Base-by-base conservation (phyloP, 306 rosid species). In the Pyrus communis region DNA sequence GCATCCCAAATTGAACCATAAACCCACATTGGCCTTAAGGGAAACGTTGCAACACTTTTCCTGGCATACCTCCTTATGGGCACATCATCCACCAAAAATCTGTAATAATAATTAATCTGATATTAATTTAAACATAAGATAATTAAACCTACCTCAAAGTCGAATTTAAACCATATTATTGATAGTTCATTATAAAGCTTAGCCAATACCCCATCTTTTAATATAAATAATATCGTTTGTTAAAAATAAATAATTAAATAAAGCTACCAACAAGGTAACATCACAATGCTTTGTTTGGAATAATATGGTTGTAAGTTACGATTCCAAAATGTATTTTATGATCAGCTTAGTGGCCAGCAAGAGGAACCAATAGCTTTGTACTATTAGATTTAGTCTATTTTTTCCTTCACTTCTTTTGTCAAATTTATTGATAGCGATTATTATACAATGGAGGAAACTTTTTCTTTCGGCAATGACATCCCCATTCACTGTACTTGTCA, bases 1-100 rank as follows among this genome's bases (percentile, higher is more conserved):
- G 99, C 99, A 74, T 95, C 99, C 97, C 99, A 95, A 63, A 95
- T 95, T 62, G 99, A 95, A 33, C 99, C 99, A 75, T 95, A 92
- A 0, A 92, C 66, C 99, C 99, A 95, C 97, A 95, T 92, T 85
- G 99, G 99, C 61, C 97, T 83, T 1, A 90, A 73, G 9, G 99
- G 99, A 81, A 90, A 95, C 52, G 97, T 89, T 27, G 82, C 74
- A 4, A 1, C 88, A 78, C 96, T 95, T 74, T 87, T 95, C 65
- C 88, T 89, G 5, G 84, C 91, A 78, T 95, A 95, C 85, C 92
- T 89, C 83, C 98, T 92, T 84, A 95, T 90, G 14, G 98, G 98
- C 79, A 92, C 87, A 85, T 95, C 98, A 84, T 95, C 98, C 79
- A 95, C 98, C 10, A 95, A 85, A 84, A 95, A 95, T 86, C 98